Base-by-base conservation (phyloP, 495 filamentous ascomycete genomes). In the Immersiella caudata region DNA sequence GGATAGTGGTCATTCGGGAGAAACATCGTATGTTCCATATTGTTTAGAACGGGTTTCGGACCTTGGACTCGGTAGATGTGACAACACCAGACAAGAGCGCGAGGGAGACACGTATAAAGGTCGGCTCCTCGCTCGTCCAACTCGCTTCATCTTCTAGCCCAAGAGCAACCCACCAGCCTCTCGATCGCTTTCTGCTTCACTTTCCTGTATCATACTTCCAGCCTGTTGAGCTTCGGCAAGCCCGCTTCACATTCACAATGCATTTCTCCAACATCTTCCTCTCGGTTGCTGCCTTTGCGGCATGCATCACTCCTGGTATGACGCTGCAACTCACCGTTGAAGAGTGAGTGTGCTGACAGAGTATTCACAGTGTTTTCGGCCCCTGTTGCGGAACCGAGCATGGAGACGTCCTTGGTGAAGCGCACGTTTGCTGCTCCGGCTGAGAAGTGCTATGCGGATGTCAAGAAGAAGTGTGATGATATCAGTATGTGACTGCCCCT, bases 401-500 rank as follows among this genome's bases (percentile, higher is more conserved):
- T 60, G 25, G 25, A 25, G 7, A 26, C 58, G 2, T 61, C 58
- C 2, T n/a, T 61, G 24, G 29, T 35, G 58, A 40, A 61, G 58
- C 58, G 58, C 22, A 46, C 58, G 27, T 46, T 61, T n/a, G 27
- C 26, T 12, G 58, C 26, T 20, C 27, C 58, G 18, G 58, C 58
- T 61, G 27, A 61, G 29, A 40, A 16, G 8, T 61, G 58, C 58
- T 61, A 61, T 25, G 36, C 26, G 2, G 58, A 46, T 2, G 58
- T 61, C 25, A 35, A 61, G 58, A 46, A 61, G 58, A 61, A 61
- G 58, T 61, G 27, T 36, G 33, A 46, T 46, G 58, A 61, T 40
- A 61, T 61, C 58, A 61, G 58, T 61, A 61, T 6, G 58, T 36
- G 9, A 58, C 55, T 25, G 4, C 55, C 21, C 54, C 5, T 57